Evolutionary conservation across 495 filamentous ascomycete species (phyloP).

Genomic region (Talaromyces adpressus): DNA sequence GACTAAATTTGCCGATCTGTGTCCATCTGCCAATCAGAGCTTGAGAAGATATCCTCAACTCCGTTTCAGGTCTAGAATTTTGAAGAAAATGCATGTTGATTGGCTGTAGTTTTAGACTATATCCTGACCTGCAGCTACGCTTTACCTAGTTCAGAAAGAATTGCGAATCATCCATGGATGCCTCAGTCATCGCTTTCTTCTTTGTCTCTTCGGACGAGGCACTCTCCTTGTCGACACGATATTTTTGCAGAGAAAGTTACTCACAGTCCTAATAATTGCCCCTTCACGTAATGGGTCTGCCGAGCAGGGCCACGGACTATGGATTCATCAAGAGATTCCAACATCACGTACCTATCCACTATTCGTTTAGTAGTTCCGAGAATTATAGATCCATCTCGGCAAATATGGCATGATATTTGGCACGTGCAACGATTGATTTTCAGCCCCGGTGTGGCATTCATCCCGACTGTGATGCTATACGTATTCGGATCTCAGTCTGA

Average conservation of each 20-base stretch:
- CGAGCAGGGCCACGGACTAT: no score
- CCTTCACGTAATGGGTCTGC: no score
- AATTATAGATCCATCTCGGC: no score
- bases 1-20: not conserved
- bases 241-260: not conserved
- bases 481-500: not conserved
- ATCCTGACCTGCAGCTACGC: not conserved
- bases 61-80: not conserved
- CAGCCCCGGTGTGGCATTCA: not conserved
- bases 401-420: no score
- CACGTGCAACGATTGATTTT: not conserved
- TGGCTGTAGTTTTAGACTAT: not conserved
- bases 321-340: no score
- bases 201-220: no score
- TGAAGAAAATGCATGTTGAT: not conserved
- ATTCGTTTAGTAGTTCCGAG: no score
- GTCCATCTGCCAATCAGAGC: not conserved
- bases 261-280: no score
- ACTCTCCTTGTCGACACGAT: no score
- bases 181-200: not conserved
- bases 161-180: not conserved
- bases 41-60: not conserved
- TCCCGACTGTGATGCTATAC: not conserved
- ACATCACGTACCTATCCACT: no score
- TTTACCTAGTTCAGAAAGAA: not conserved